Percentiles rank a stretch among this genome's conserved stretches.
Conservation (phyloP, 164 flowering plant species). For the Macadamia integrifolia region DNA sequence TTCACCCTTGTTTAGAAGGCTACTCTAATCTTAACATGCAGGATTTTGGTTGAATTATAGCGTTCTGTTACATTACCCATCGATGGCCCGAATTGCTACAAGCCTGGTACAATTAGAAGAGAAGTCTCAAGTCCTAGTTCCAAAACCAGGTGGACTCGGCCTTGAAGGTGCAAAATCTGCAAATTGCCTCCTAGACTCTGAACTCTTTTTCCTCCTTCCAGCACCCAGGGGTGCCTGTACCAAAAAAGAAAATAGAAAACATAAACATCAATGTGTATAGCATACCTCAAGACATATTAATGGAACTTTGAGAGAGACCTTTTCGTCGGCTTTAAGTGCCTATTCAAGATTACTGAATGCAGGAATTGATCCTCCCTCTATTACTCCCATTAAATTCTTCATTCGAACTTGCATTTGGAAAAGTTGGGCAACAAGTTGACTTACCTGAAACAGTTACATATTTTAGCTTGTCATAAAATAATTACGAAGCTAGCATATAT, state of each 20-base stretch:
- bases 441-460: constrained; percentile 47
- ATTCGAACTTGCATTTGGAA: constrained; percentile 96
- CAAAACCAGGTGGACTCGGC: constrained; percentile 85
- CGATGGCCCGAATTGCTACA: too few species aligned
- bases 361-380: constrained; percentile 96
- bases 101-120: too few species aligned
- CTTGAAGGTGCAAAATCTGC: constrained; percentile 44
- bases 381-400: constrained; percentile 91
- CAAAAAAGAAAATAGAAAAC: neutral
- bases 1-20: too few species aligned
- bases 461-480: neutral
- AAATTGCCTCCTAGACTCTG: constrained; percentile 62
- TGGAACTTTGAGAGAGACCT: constrained; percentile 32
- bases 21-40: too few species aligned
- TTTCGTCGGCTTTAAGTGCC: constrained; percentile 69
- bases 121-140: constrained; percentile 36
- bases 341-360: constrained; percentile 85
- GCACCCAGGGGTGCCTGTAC: constrained; percentile 80
- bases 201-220: constrained; percentile 66
- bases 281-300: neutral
- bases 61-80: too few species aligned
- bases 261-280: neutral
- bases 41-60: too few species aligned
- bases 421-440: constrained; percentile 88
- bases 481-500: neutral